Percentiles rank a stretch among this genome's conserved stretches.
Evolutionary conservation across 2,329 filamentous ascomycete species (phyloP).

Genomic region (Alternaria sp.): DNA sequence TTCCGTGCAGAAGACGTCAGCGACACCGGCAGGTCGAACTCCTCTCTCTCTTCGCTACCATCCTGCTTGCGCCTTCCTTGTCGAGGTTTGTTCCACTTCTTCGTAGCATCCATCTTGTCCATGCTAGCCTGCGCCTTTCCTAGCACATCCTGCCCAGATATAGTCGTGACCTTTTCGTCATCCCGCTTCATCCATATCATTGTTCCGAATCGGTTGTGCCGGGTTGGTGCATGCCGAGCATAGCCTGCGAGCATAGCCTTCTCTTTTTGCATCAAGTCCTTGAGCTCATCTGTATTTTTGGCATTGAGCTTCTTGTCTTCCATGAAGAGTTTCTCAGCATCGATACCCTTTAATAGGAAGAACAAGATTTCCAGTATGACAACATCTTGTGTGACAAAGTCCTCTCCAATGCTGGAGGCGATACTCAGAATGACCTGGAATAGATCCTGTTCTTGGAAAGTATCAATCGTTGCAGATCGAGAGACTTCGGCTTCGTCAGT

Average conservation of each 20-base stretch:
- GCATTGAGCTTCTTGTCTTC: slow-evolving; percentile 75
- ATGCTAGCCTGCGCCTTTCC: slow-evolving; percentile 76
- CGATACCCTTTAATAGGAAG: slow-evolving; percentile 89
- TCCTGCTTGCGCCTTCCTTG: slow-evolving; percentile 55
- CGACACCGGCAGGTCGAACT: slow-evolving; percentile 77
- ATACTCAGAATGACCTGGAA: slow-evolving; percentile 86
- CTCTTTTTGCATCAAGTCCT: slow-evolving; percentile 80
- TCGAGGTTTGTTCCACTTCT: slow-evolving; percentile 87
- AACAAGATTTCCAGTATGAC: slow-evolving; percentile 92
- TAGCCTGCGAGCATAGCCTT: slow-evolving; percentile 81
- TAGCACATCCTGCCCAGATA: slow-evolving; percentile 89
- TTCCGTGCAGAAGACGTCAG: slow-evolving; percentile 78
- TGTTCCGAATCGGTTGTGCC: slow-evolving; percentile 94
- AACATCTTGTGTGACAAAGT: slow-evolving; percentile 89
- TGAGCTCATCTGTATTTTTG: slow-evolving; percentile 76
- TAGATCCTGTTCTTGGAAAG: slow-evolving; percentile 90
- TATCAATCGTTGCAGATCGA: slow-evolving; percentile 85
- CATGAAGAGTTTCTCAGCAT: slow-evolving; percentile 86
- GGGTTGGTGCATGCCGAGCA: slow-evolving; percentile 79
- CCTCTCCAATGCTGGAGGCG: slow-evolving; percentile 91
- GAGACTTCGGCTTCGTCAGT: slow-evolving; percentile 92
- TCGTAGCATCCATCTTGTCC: slow-evolving; percentile 88
- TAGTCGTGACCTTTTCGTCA: slow-evolving; percentile 81
- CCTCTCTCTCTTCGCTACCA: slow-evolving; percentile 55
- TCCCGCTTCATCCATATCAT: slow-evolving; percentile 97